Percentiles rank a stretch among this genome's conserved stretches.
phyloP scores from a whole-genome alignment of 1,139 yeast genomes.

The Zygoascus meyerae region DNA sequence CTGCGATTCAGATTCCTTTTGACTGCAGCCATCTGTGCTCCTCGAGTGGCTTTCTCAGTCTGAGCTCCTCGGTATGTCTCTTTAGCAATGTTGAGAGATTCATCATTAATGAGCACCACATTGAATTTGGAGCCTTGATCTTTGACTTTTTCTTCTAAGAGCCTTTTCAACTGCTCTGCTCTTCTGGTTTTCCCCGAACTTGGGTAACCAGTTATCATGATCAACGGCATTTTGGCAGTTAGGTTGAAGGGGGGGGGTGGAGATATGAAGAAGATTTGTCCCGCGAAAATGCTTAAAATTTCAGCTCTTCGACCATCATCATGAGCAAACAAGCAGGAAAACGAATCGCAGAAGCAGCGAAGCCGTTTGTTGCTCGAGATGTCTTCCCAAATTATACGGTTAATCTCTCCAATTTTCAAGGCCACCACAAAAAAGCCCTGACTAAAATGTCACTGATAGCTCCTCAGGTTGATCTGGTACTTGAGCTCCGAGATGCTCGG shows the following conservation, averaged over 20 bases:
- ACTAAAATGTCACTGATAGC: slow-evolving; percentile 62
- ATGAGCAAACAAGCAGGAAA: not conserved
- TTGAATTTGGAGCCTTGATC: slow-evolving; percentile 45
- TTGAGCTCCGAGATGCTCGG: slow-evolving; percentile 82
- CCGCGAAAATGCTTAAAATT: not conserved
- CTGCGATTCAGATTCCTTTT: slow-evolving; percentile 67
- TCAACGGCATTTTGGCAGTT: slow-evolving; percentile 60
- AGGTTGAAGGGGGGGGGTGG: not conserved
- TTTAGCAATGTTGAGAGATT: slow-evolving; percentile 65
- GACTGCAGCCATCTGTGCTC: slow-evolving; percentile 81
- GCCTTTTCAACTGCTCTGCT: slow-evolving; percentile 50
- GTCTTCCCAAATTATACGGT: slow-evolving; percentile 59
- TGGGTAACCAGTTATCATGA: slow-evolving; percentile 80
- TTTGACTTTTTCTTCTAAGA: slow-evolving; percentile 46
- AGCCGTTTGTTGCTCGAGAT: slow-evolving; percentile 31
- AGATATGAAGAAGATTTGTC: not conserved
- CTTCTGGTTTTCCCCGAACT: slow-evolving; percentile 76
- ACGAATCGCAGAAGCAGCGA: not conserved
- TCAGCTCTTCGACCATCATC: not conserved
- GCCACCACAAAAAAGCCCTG: slow-evolving; percentile 83
- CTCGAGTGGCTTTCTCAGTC: slow-evolving; percentile 76
- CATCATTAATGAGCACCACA: slow-evolving; percentile 72
- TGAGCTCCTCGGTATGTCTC: slow-evolving; percentile 46
- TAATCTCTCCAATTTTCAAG: slow-evolving; percentile 74
- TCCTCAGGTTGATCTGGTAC: slow-evolving; percentile 72